Percentiles rank a stretch among this genome's conserved stretches.
phyloP scores from a whole-genome alignment of 208 protist species.

The Trypanosoma cruzi region DNA sequence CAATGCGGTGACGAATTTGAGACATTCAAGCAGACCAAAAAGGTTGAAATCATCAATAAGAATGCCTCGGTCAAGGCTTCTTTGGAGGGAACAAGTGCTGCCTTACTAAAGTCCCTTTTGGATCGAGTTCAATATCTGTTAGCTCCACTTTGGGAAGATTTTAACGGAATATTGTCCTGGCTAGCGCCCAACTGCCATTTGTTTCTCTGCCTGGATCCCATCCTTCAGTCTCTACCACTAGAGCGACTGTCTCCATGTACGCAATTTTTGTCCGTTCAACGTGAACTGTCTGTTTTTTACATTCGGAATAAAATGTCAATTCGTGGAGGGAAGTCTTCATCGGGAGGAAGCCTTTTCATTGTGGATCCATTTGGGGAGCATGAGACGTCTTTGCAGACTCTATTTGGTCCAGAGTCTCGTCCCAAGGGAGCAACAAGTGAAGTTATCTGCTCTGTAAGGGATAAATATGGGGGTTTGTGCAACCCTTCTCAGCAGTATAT shows the following conservation, averaged over 20 bases:
- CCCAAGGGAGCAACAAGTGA: slow-evolving; percentile 8
- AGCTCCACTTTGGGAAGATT: slow-evolving; percentile 43
- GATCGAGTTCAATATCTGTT: slow-evolving; percentile 21
- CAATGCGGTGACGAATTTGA: slow-evolving; percentile 29
- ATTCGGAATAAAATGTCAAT: slow-evolving; percentile 41
- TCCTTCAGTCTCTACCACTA: slow-evolving; percentile 64
- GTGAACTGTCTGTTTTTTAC: slow-evolving; percentile 52
- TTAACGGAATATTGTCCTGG: slow-evolving; percentile 34
- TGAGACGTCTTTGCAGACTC: slow-evolving; percentile 31
- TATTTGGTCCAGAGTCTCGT: slow-evolving; percentile 31
- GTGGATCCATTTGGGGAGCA: slow-evolving; percentile 73
- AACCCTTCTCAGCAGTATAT: slow-evolving; percentile 50
- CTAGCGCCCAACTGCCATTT: slow-evolving; percentile 43
- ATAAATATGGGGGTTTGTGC: slow-evolving; percentile 16
- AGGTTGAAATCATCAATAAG: slow-evolving; percentile 26
- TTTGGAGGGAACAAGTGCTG: not conserved
- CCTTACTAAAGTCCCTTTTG: slow-evolving; percentile 15
- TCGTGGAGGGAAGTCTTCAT: slow-evolving; percentile 21
- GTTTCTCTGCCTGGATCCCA: slow-evolving; percentile 73
- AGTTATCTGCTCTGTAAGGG: slow-evolving; percentile 45
- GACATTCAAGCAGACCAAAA: slow-evolving; percentile 15
- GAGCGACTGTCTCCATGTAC: slow-evolving; percentile 53
- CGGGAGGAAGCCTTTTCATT: slow-evolving; percentile 36
- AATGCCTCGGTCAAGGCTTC: not conserved
- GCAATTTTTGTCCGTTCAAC: slow-evolving; percentile 48